phyloP scores from a whole-genome alignment of 192 early-diverging fungal genomes.

The Umbelopsis vinacea region DNA sequence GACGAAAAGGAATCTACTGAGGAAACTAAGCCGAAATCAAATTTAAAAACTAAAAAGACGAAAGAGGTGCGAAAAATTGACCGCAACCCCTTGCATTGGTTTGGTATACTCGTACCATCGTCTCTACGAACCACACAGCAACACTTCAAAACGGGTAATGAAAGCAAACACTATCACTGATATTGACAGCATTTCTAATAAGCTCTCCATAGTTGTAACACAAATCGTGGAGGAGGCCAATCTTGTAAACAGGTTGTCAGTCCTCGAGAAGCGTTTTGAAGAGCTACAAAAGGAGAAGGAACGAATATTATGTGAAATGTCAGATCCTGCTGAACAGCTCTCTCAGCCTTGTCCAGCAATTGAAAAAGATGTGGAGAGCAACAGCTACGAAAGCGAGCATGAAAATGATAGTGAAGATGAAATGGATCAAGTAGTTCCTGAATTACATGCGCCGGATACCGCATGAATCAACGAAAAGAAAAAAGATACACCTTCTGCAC shows the following conservation, averaged over 20 bases:
- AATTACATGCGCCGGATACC: too few relatives aligned
- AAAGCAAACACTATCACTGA: too few relatives aligned
- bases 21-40: not conserved
- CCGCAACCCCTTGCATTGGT: constrained; percentile 50
- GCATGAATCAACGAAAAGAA: too few relatives aligned
- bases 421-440: too few relatives aligned
- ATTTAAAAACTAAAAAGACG: not conserved
- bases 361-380: too few relatives aligned
- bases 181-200: not conserved
- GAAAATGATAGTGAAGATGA: too few relatives aligned
- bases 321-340: not conserved
- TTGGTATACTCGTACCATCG: constrained; percentile 49
- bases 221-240: constrained; percentile 8
- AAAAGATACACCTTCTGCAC: too few relatives aligned
- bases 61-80: constrained; percentile 20
- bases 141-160: constrained; percentile 43
- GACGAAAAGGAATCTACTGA: constrained; percentile 23
- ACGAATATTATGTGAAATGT: not conserved
- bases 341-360: not conserved
- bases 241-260: not conserved
- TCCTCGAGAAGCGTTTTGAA: not conserved
- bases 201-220: not conserved
- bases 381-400: too few relatives aligned
- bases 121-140: constrained; percentile 43
- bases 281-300: not conserved